phyloP scores from a whole-genome alignment of 2,329 filamentous ascomycete genomes.

The Aquanectria penicillioides region DNA sequence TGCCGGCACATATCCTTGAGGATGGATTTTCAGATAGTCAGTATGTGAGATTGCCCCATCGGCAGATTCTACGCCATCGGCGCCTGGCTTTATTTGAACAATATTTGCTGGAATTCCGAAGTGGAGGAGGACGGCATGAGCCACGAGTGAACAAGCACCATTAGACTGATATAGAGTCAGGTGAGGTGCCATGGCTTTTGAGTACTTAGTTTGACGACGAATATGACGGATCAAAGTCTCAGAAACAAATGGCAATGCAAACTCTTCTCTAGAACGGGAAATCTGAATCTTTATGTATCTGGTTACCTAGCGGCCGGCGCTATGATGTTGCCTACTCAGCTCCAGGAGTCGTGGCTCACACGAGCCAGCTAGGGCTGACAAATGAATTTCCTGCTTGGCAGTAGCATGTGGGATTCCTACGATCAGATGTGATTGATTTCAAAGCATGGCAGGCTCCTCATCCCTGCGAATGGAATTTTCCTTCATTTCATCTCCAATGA shows the following conservation, averaged over 20 bases:
- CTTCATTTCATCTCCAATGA: neutral
- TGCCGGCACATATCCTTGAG: conserved; percentile 44
- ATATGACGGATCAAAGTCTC: neutral
- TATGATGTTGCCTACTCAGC: too few species aligned
- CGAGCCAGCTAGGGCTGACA: conserved; percentile 11
- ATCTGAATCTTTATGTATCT: too few species aligned
- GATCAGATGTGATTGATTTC: too few species aligned
- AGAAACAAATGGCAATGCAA: too few species aligned
- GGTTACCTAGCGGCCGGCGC: too few species aligned
- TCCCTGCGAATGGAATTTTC: neutral
- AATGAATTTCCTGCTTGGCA: too few species aligned
- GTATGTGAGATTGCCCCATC: conserved; percentile 45
- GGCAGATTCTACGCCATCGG: conserved; percentile 34
- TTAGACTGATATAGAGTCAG: conserved; percentile 44
- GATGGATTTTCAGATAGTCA: conserved; percentile 45
- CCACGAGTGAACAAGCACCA: conserved; percentile 44
- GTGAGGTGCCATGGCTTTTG: conserved; percentile 26
- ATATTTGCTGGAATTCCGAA: conserved; percentile 39
- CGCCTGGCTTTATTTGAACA: conserved; percentile 31
- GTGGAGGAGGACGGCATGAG: conserved; percentile 45
- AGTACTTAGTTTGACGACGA: neutral
- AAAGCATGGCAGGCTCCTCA: neutral
- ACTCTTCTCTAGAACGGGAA: too few species aligned
- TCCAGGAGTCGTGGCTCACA: too few species aligned
- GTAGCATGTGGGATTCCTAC: too few species aligned